Conservation (phyloP, 257 asterid species). For the Primulina eburnea region DNA sequence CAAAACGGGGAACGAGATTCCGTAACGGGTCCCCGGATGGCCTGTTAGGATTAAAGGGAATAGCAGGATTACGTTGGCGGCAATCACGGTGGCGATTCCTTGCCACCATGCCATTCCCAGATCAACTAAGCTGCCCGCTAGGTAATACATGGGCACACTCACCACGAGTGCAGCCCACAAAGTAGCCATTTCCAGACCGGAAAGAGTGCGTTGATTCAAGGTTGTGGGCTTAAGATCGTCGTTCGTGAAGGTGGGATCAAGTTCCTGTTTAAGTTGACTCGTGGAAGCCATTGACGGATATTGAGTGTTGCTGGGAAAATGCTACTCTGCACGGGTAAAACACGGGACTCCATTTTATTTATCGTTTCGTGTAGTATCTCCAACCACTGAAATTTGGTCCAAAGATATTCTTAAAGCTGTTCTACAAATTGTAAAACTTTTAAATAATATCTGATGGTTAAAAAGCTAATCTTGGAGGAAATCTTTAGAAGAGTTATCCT, state of each 20-base stretch:
- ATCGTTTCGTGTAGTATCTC: no score
- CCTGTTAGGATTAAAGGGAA: slow-evolving; percentile 72
- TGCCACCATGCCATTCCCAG: slow-evolving; percentile 99
- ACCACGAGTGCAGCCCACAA: slow-evolving; percentile 88
- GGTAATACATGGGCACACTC: slow-evolving; percentile 81
- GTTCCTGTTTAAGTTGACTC: slow-evolving; percentile 3
- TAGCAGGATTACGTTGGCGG: slow-evolving; percentile 60
- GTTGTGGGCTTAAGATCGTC: slow-evolving; percentile 77
- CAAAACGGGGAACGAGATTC: slow-evolving; percentile 82
- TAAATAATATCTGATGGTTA: no score
- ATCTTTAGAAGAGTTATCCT: no score
- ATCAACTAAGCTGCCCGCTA: slow-evolving; percentile 92
- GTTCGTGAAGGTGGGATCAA: slow-evolving; percentile 66
- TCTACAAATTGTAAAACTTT: no score
- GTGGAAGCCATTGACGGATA: no score
- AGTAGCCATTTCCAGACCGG: slow-evolving; percentile 76
- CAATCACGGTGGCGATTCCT: slow-evolving; percentile 82
- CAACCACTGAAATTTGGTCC: no score
- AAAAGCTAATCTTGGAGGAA: no score
- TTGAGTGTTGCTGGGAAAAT: no score
- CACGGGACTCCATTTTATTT: no score
- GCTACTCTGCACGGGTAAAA: no score
- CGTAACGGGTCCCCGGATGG: slow-evolving; percentile 74
- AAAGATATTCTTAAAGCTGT: no score
- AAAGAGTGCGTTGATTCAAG: slow-evolving; percentile 43